Evolutionary conservation across 202 grass and related monocot species (phyloP).

Genomic region (Musa balbisiana): DNA sequence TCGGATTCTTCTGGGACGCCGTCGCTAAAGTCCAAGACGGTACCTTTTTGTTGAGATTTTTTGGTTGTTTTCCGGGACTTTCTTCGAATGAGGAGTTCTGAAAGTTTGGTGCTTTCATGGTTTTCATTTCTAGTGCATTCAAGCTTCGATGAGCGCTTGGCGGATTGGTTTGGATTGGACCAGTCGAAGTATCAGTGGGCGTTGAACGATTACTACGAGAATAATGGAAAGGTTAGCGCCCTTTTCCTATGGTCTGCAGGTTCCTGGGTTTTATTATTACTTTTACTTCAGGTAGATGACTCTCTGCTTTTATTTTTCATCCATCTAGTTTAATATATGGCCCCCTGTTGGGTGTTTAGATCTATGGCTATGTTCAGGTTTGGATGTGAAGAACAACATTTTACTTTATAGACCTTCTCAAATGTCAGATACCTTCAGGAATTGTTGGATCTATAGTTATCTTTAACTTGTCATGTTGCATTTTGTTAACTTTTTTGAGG

Average conservation of each 20-base stretch:
- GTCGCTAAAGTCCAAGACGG: constrained; percentile 27
- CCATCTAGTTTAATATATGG: too few species aligned
- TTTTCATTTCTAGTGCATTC: constrained; percentile 21
- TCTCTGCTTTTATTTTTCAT: background rate
- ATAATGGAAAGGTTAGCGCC: constrained; percentile 22
- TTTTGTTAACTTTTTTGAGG: background rate
- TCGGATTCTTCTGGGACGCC: constrained; percentile 27
- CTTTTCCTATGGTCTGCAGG: background rate
- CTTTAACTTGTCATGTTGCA: background rate
- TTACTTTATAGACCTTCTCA: background rate
- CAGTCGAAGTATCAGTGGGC: constrained; percentile 33
- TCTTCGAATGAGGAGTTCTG: background rate
- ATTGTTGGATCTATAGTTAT: background rate
- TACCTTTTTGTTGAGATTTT: background rate
- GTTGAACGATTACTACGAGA: constrained; percentile 27
- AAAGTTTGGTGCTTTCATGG: background rate
- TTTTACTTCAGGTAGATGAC: background rate
- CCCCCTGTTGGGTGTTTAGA: too few species aligned
- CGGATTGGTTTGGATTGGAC: constrained; percentile 30
- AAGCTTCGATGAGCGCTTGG: constrained; percentile 25
- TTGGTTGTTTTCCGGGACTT: background rate
- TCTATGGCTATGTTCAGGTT: background rate
- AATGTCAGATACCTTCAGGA: background rate
- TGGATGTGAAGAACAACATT: background rate
- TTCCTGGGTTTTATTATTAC: background rate